Evolutionary conservation across 768 basidiomycete genomes (phyloP).

Genomic region (Tylopilus sp.): DNA sequence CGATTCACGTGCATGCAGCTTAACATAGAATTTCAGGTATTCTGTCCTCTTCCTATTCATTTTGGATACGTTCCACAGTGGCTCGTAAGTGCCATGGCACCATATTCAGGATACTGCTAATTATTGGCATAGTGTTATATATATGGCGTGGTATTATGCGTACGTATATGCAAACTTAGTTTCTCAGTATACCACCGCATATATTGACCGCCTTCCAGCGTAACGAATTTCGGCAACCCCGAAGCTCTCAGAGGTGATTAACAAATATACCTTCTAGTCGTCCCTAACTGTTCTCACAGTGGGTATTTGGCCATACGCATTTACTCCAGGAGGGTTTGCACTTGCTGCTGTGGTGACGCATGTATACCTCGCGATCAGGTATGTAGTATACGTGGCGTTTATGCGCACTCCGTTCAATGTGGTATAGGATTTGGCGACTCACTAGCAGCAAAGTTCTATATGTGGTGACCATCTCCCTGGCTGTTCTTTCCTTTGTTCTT

Average conservation of each 20-base stretch:
- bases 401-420: background rate
- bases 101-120: background rate
- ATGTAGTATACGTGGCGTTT: background rate
- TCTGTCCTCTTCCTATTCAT: slow-evolving; percentile 18
- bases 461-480: slow-evolving; percentile 33
- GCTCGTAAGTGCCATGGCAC: slow-evolving; percentile 9
- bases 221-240: slow-evolving; percentile 13
- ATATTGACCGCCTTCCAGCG: slow-evolving; percentile 3
- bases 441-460: slow-evolving; percentile 22
- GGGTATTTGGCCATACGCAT: slow-evolving; percentile 48
- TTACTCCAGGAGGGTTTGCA: slow-evolving; percentile 45
- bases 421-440: slow-evolving; percentile 15
- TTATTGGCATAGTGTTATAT: slow-evolving; percentile 10
- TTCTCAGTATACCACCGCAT: no score
- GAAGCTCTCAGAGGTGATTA: slow-evolving; percentile 10
- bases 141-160: slow-evolving; percentile 18
- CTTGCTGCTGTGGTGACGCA: slow-evolving; percentile 51
- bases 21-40: slow-evolving; percentile 1
- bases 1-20: background rate
- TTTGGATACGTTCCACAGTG: slow-evolving; percentile 19
- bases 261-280: no score
- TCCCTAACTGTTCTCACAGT: slow-evolving; percentile 23
- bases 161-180: background rate
- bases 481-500: slow-evolving; percentile 39
- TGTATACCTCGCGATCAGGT: slow-evolving; percentile 39